A percentile compares a stretch with the other conserved stretches of the same genome.
Conservation (phyloP, 495 filamentous ascomycete genomes). For the Penicillium pulvis region DNA sequence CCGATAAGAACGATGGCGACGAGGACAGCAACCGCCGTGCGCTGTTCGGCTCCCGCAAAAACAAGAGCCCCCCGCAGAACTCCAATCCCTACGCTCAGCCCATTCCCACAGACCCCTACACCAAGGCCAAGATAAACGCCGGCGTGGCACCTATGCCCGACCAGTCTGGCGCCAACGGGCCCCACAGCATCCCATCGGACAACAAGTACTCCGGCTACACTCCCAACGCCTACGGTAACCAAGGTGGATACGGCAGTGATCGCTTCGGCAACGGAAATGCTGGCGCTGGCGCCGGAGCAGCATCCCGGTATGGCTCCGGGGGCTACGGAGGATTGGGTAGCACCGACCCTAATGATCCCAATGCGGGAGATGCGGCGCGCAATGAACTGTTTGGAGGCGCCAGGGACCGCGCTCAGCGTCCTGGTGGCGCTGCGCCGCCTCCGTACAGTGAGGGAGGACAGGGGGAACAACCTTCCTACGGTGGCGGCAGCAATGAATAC, state of each 20-base stretch:
- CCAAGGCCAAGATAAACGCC: constrained; percentile 55
- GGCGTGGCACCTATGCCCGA: constrained; percentile 43
- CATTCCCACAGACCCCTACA: constrained; percentile 62
- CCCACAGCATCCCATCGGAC: constrained; percentile 46
- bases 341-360: constrained; percentile 55
- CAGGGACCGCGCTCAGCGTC: constrained; percentile 50
- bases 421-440: constrained; percentile 35
- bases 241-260: constrained; percentile 65
- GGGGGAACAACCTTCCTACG: constrained; percentile 36
- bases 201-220: constrained; percentile 56
- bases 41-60: constrained; percentile 64
- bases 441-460: constrained; percentile 43
- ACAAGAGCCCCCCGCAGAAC: constrained; percentile 54
- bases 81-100: constrained; percentile 70
- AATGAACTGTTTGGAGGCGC: constrained; percentile 69
- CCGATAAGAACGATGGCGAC: constrained; percentile 62
- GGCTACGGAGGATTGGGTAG: constrained; percentile 74
- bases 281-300: constrained; percentile 29
- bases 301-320: constrained; percentile 56
- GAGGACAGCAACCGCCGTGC: constrained; percentile 60
- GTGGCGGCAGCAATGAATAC: constrained; percentile 49
- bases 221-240: constrained; percentile 62
- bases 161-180: constrained; percentile 18
- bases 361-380: constrained; percentile 53
- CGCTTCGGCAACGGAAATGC: constrained; percentile 52